Conservation (phyloP, 2,329 filamentous ascomycete species). For the Penicillium sclerotigenum region DNA sequence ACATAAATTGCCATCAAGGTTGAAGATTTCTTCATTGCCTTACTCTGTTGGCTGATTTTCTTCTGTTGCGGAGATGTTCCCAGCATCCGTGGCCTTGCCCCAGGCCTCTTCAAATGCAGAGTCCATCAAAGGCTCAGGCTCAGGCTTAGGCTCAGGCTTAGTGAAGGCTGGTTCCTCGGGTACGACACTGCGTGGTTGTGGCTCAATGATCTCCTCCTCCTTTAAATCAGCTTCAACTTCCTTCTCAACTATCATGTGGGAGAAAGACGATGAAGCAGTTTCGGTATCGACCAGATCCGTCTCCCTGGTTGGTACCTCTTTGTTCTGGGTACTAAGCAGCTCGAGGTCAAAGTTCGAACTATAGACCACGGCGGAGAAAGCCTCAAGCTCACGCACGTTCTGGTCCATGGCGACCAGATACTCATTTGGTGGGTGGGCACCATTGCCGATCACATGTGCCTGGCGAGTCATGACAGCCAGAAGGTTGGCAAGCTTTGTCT, state of each 20-base stretch:
- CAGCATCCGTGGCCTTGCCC: constrained; percentile 38
- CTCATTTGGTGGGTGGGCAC: constrained; percentile 48
- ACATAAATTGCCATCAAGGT: neutral
- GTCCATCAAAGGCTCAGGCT: constrained; percentile 15
- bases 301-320: constrained; percentile 2
- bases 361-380: constrained; percentile 50
- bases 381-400: constrained; percentile 47
- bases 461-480: constrained; percentile 87
- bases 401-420: constrained; percentile 46
- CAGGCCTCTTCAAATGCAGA: constrained; percentile 37
- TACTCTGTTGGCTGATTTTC: constrained; percentile 1
- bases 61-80: constrained; percentile 5
- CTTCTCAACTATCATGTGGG: constrained; percentile 22
- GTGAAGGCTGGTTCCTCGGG: neutral
- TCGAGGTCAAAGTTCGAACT: constrained; percentile 47
- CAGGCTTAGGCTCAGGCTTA: too few relatives aligned
- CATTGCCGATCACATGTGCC: constrained; percentile 82
- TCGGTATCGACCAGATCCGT: constrained; percentile 3
- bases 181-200: neutral
- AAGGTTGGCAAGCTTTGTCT: constrained; percentile 79
- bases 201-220: neutral
- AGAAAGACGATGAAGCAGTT: constrained; percentile 16
- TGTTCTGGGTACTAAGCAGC: constrained; percentile 25
- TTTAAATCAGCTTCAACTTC: constrained; percentile 10
- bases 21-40: neutral